Base-by-base conservation (phyloP, 1,139 yeast species). In the Yamadazyma trypodendri region DNA sequence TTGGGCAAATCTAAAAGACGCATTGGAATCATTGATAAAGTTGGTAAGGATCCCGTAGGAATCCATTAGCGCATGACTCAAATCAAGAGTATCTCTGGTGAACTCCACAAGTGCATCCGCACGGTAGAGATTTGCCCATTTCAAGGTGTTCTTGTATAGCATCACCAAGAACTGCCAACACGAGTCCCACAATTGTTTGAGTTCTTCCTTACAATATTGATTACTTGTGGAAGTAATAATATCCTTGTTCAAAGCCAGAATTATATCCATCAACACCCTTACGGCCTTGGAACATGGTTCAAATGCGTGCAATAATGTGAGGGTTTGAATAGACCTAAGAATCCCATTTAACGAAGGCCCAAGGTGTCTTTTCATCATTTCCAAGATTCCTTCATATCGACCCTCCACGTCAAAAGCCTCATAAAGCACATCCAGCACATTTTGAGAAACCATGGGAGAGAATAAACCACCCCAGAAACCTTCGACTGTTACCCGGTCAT, bases 61-160 rank as follows among this genome's bases (percentile, higher is more conserved):
- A 41, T 77, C 82, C 14, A 90, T 60, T 29, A 90, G 62, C 2
- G 72, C 62, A 46, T 82, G 82, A 48, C 96, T 83, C 35, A 86
- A 69, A 48, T 90, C 97, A 37, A 89, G 68, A 0, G 88, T 82
- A 56, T 89, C 96, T 56, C 95, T 77, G 13, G 96, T 86, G 49
- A 88, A 89, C 44, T 86, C 94, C 35, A 84, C 72, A 54, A 87
- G 67, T 36, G 75, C 75, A 0, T 72, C 71, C 24, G 78, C 68
- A 33, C 75, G 77, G 51, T 80, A 82, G 28, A 66, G 62, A 4
- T 69, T 58, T 0, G 95, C 88, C 97, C 97, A 90, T 6, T 59
- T 57, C 16, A 85, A 66, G 1, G 95, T 86, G 39, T 77, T 73
- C 31, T 70, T 67, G 49, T 84, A 89, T 3, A 87, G 75, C 72